These are phyloP conservation scores for Camellia sinensis DNA, from an alignment of 148 eudicot species.

Conservation along the genomic window DNA sequence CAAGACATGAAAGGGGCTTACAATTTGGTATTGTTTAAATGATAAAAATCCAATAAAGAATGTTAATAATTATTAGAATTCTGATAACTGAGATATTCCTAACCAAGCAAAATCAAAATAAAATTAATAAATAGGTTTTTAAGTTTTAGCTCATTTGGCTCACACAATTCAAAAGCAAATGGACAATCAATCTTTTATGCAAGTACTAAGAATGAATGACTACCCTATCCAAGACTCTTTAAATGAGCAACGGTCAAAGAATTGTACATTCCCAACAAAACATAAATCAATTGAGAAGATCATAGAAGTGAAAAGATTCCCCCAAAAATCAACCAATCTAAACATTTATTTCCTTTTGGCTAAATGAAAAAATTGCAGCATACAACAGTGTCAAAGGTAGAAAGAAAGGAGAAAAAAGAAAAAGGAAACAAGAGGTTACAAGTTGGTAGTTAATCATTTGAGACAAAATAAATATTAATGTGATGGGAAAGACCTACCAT, in stretches of 20 bases:
- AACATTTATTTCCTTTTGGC: background rate
- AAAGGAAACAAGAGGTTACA: background rate
- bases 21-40: too few species aligned
- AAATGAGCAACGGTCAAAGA: background rate
- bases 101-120: background rate
- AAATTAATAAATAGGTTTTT: background rate
- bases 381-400: background rate
- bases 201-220: background rate
- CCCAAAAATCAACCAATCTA: background rate
- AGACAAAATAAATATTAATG: background rate
- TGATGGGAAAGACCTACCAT: background rate
- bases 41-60: too few species aligned
- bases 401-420: background rate
- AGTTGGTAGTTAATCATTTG: background rate
- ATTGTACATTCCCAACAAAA: background rate
- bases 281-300: background rate
- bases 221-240: background rate
- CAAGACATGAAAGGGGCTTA: too few species aligned
- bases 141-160: background rate
- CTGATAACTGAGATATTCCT: too few species aligned
- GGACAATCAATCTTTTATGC: background rate
- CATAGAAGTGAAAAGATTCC: background rate
- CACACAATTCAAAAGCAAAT: background rate
- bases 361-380: background rate
- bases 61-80: too few species aligned